These are phyloP conservation scores for Gnetum montanum DNA, from an alignment of 75 land plant species.

Conservation along the genomic window DNA sequence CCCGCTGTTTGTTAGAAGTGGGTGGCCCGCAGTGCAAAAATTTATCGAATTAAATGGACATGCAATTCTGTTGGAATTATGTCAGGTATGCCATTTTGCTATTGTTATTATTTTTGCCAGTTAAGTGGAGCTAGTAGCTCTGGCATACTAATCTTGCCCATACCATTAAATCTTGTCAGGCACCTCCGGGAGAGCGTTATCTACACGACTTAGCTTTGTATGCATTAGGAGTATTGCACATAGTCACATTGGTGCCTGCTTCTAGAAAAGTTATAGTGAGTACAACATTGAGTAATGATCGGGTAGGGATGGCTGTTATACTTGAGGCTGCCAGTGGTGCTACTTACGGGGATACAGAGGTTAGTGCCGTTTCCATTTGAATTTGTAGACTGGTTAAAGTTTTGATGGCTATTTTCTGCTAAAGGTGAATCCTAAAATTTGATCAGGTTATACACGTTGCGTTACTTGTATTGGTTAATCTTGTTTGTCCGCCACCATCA, in stretches of 20 bases:
- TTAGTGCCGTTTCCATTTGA: slow-evolving; percentile 11
- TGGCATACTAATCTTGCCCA: neutral
- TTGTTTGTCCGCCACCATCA: slow-evolving; percentile 97
- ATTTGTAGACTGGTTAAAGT: neutral
- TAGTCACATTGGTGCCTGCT: slow-evolving; percentile 69
- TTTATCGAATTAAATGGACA: slow-evolving; percentile 77
- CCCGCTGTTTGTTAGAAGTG: slow-evolving; percentile 80
- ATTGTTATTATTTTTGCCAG: slow-evolving; percentile 1
- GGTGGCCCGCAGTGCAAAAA: slow-evolving; percentile 81
- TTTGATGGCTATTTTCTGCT: slow-evolving; percentile 3
- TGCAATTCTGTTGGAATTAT: slow-evolving; percentile 65
- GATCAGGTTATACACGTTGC: slow-evolving; percentile 87
- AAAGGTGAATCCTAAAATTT: neutral
- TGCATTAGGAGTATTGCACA: slow-evolving; percentile 88
- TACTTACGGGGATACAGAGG: slow-evolving; percentile 77
- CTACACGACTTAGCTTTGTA: slow-evolving; percentile 92
- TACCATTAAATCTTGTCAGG: slow-evolving; percentile 27
- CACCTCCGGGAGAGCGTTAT: slow-evolving; percentile 88
- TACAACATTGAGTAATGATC: slow-evolving; percentile 80
- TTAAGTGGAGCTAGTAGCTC: neutral
- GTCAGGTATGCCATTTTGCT: slow-evolving; percentile 53
- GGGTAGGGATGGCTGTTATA: slow-evolving; percentile 90
- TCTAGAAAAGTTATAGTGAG: slow-evolving; percentile 64
- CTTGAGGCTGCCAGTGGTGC: slow-evolving; percentile 87
- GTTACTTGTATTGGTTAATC: slow-evolving; percentile 76